A percentile compares a stretch with the other conserved stretches of the same genome.
Evolutionary conservation across 306 rosid species (phyloP).

Genomic region (Biancaea sappan): DNA sequence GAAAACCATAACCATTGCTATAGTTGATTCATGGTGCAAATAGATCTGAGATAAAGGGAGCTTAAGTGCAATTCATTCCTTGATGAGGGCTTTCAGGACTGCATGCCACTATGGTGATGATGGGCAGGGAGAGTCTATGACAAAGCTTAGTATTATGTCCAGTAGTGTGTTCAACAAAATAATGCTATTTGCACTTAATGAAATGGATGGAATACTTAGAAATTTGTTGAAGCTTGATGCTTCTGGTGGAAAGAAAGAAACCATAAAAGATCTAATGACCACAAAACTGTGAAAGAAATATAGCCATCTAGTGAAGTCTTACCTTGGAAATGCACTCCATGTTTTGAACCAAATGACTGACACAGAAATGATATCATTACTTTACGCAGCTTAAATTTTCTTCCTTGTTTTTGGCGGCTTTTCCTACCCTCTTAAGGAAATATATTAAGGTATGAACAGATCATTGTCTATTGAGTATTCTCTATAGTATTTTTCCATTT

Average conservation of each 20-base stretch:
- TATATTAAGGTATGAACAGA: slow-evolving; percentile 69
- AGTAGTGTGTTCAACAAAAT: slow-evolving; percentile 86
- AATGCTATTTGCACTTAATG: slow-evolving; percentile 78
- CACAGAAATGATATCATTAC: slow-evolving; percentile 89
- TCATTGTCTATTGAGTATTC: slow-evolving; percentile 19
- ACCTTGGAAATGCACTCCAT: slow-evolving; percentile 91
- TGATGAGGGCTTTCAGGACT: slow-evolving; percentile 77
- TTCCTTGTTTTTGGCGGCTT: slow-evolving; percentile 79
- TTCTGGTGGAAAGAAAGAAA: slow-evolving; percentile 84
- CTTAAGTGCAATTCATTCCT: slow-evolving; percentile 63
- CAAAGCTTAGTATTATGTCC: slow-evolving; percentile 72
- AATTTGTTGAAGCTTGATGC: slow-evolving; percentile 75
- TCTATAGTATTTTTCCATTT: background rate
- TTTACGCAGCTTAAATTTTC: slow-evolving; percentile 74
- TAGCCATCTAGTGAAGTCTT: slow-evolving; percentile 81
- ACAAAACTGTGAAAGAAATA: slow-evolving; percentile 74
- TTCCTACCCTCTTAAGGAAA: slow-evolving; percentile 90
- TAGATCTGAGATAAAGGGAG: slow-evolving; percentile 61
- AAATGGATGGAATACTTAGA: slow-evolving; percentile 90
- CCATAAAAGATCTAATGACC: slow-evolving; percentile 60
- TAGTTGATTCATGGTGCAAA: slow-evolving; percentile 84
- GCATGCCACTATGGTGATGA: slow-evolving; percentile 99
- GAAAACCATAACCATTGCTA: slow-evolving; percentile 63
- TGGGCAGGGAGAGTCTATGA: slow-evolving; percentile 49
- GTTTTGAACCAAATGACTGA: slow-evolving; percentile 98